Evolutionary conservation across 1,284 basidiomycete species (phyloP).

Genomic region (Ustilago lituana): DNA sequence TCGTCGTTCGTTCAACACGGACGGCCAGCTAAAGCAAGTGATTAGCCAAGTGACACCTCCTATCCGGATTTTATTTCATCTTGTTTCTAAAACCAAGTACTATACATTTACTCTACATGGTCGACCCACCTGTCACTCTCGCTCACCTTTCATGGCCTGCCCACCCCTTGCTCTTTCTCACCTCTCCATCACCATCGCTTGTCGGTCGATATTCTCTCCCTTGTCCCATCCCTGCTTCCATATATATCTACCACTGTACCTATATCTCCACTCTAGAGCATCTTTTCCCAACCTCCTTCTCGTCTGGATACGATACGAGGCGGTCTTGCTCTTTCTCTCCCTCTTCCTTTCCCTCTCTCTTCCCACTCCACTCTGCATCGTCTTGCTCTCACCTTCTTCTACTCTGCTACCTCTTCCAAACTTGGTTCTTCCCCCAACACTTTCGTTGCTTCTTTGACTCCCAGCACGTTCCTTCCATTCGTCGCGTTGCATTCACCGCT

Average conservation of each 20-base stretch:
- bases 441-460: background rate
- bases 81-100: too few relatives aligned
- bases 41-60: too few relatives aligned
- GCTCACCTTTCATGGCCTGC: background rate
- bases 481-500: background rate
- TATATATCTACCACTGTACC: constrained; percentile 24
- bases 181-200: constrained; percentile 9
- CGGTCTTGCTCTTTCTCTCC: constrained; percentile 1
- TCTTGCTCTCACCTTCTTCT: background rate
- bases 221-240: constrained; percentile 6
- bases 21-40: too few relatives aligned
- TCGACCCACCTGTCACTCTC: constrained; percentile 21
- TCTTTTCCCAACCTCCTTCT: constrained; percentile 14
- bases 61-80: too few relatives aligned
- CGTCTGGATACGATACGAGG: constrained; percentile 47
- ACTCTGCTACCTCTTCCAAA: background rate
- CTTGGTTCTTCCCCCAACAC: background rate
- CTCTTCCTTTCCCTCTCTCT: constrained; percentile 1
- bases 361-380: constrained; percentile 1
- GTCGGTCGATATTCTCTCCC: background rate
- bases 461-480: too few relatives aligned
- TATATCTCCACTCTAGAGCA: background rate
- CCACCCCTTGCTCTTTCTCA: background rate
- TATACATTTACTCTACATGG: constrained; percentile 11
- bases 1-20: background rate